A percentile compares a stretch with the other conserved stretches of the same genome.
phyloP scores from a whole-genome alignment of 2,329 filamentous ascomycete species.

The Thyridium curvatum region DNA sequence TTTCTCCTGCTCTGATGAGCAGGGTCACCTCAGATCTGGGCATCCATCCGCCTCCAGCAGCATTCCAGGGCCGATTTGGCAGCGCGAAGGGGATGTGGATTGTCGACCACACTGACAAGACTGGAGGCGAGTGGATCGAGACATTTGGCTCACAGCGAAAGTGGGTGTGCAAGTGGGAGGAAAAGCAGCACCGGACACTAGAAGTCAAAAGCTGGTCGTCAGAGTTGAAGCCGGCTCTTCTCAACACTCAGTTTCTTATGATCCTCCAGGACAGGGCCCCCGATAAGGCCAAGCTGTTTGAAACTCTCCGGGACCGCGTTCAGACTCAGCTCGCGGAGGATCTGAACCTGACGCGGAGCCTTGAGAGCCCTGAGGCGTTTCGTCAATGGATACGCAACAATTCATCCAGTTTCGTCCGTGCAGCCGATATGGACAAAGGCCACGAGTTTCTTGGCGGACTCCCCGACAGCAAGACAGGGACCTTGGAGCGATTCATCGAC shows the following conservation, averaged over 20 bases:
- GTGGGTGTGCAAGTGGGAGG: slow-evolving; percentile 47
- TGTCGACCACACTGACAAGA: slow-evolving; percentile 42
- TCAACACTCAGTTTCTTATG: slow-evolving; percentile 65
- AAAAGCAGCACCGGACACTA: slow-evolving; percentile 52
- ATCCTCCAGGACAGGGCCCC: slow-evolving; percentile 58
- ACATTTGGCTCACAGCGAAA: slow-evolving; percentile 64
- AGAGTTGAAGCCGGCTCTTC: slow-evolving; percentile 40
- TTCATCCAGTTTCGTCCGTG: slow-evolving; percentile 8
- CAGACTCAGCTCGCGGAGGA: slow-evolving; percentile 41
- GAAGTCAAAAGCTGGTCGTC: slow-evolving; percentile 50
- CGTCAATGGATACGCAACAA: slow-evolving; percentile 47
- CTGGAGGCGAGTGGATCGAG: slow-evolving; percentile 55
- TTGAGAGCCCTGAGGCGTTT: slow-evolving; percentile 43
- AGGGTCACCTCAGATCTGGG: slow-evolving; percentile 45
- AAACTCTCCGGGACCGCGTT: slow-evolving; percentile 42
- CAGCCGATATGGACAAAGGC: slow-evolving; percentile 19
- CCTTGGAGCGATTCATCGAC: slow-evolving; percentile 47
- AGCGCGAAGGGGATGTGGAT: slow-evolving; percentile 75
- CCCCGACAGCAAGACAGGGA: slow-evolving; percentile 42
- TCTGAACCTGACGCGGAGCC: slow-evolving; percentile 44
- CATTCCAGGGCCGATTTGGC: slow-evolving; percentile 64
- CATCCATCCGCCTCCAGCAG: slow-evolving; percentile 49
- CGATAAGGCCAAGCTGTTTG: slow-evolving; percentile 34
- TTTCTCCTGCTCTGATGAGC: slow-evolving; percentile 54
- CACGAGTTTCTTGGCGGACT: slow-evolving; percentile 41